Evolutionary conservation across 345 rosid genomes (phyloP).

Genomic region (Garcia nutans): DNA sequence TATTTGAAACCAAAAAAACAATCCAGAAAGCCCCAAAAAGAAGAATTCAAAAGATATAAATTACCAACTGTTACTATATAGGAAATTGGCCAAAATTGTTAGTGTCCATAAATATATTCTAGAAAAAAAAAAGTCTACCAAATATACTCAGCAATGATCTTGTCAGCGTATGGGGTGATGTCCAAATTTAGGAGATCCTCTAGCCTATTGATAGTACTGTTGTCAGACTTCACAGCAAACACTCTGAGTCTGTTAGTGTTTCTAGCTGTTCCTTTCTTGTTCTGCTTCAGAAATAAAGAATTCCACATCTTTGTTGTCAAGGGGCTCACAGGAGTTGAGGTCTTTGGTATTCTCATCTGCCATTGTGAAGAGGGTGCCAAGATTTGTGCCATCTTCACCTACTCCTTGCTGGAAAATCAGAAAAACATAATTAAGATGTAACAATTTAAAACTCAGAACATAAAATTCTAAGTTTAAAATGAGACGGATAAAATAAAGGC

Average conservation of each 20-base stretch:
- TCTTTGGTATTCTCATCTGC: constrained; percentile 68
- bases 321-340: constrained; percentile 44
- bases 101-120: not conserved
- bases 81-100: not conserved
- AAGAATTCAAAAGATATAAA: no score
- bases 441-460: constrained; percentile 11
- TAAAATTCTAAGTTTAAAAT: not conserved
- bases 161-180: constrained; percentile 73
- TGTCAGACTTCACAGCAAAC: constrained; percentile 64
- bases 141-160: constrained; percentile 91
- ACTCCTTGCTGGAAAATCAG: constrained; percentile 29
- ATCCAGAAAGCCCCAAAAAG: no score
- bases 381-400: constrained; percentile 79
- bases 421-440: constrained; percentile 8
- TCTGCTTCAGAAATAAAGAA: constrained; percentile 65
- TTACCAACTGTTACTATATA: no score
- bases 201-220: constrained; percentile 62
- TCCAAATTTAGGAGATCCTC: constrained; percentile 79
- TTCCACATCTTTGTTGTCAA: constrained; percentile 58
- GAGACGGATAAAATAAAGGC: not conserved
- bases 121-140: constrained; percentile 43
- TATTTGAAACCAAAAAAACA: not conserved
- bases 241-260: constrained; percentile 55
- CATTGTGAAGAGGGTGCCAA: constrained; percentile 73
- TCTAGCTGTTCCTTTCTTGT: constrained; percentile 50